Base-by-base conservation (phyloP, 805 yeast genomes). In the Candida vartiovaarae region DNA sequence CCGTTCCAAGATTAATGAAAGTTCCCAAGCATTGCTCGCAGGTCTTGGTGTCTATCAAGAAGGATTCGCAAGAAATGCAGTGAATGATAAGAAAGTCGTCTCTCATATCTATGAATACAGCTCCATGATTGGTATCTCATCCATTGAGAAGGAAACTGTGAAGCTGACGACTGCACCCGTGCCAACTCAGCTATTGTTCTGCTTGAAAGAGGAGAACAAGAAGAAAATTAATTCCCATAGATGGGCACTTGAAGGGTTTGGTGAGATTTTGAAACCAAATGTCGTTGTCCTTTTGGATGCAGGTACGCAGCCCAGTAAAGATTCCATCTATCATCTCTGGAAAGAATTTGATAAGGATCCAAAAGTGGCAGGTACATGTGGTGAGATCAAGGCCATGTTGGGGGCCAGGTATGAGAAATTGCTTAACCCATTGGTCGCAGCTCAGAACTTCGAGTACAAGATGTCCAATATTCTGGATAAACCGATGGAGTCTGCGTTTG, bases 331-430 rank as follows among this genome's bases (percentile, higher is more conserved):
- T 62, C 84, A 86, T 53, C 66, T 93, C 44, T 91, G 99, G 99
- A 81, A 80, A 61, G 77, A 90, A 34, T 93, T 91, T 59, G 78
- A 77, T 49, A 71, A 71, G 47, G 74, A 80, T 54, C 83, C 88
- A 2, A 75, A 79, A 42, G 95, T 91, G 23, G 99, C 95, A 3
- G 99, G 99, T 34, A 95, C 97, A 2, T 91, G 99, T 76, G 99
- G 99, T 43, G 98, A 93, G 61, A 91, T 93, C 64, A 82, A 80
- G 51, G 95, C 93, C 0, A 80, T 83, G 62, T 67, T 90, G 42
- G 97, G 98, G 3, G 69, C 68, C 24, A 72, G 68, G 9, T 75
- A 71, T 47, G 62, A 58, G 38, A 70, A 73, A 38, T 66, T 91
- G 36, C 51, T 81, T 11, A 91, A 91, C 59, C 98, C 99, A 7